Evolutionary conservation across 2,329 filamentous ascomycete species (phyloP).

Genomic region (Parasarocladium wereldwijsianum): DNA sequence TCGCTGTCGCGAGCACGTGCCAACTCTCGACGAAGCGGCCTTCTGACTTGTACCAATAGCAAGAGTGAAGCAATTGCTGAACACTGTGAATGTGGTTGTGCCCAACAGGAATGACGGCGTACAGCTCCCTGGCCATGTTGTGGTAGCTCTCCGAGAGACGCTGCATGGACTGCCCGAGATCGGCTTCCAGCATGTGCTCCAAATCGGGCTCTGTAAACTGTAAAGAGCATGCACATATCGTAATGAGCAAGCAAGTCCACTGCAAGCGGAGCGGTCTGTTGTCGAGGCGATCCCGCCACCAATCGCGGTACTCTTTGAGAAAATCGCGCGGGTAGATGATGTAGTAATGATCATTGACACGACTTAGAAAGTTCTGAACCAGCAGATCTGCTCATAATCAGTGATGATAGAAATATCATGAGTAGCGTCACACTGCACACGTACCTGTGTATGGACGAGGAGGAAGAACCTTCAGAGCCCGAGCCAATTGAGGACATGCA

Average conservation of each 20-base stretch:
- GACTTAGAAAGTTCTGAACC: conserved; percentile 21
- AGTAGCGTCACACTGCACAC: too few species aligned
- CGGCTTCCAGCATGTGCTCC: conserved; percentile 15
- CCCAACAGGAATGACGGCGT: conserved; percentile 17
- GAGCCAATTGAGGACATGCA: conserved; percentile 16
- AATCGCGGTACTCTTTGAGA: conserved; percentile 19
- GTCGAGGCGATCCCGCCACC: conserved; percentile 17
- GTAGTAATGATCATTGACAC: conserved; percentile 24
- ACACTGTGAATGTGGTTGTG: conserved; percentile 18
- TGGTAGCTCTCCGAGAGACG: conserved; percentile 18
- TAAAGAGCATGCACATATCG: conserved; percentile 21
- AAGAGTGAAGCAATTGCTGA: conserved; percentile 21
- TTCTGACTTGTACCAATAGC: conserved; percentile 22
- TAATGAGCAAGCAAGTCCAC: conserved; percentile 23
- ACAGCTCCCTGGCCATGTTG: conserved; percentile 17
- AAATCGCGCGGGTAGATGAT: conserved; percentile 21
- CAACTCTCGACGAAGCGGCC: conserved; percentile 21
- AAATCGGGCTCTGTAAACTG: conserved; percentile 18
- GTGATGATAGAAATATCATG: too few species aligned
- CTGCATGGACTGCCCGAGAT: conserved; percentile 15
- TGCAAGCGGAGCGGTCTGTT: conserved; percentile 17
- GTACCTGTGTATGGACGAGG: conserved; percentile 19
- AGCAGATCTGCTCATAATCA: conserved; percentile 16
- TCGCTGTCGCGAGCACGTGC: conserved; percentile 20
- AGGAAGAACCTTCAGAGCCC: conserved; percentile 17